These are phyloP conservation scores for Claviceps arundinis DNA, from an alignment of 2,329 filamentous ascomycete species.

Conservation along the genomic window DNA sequence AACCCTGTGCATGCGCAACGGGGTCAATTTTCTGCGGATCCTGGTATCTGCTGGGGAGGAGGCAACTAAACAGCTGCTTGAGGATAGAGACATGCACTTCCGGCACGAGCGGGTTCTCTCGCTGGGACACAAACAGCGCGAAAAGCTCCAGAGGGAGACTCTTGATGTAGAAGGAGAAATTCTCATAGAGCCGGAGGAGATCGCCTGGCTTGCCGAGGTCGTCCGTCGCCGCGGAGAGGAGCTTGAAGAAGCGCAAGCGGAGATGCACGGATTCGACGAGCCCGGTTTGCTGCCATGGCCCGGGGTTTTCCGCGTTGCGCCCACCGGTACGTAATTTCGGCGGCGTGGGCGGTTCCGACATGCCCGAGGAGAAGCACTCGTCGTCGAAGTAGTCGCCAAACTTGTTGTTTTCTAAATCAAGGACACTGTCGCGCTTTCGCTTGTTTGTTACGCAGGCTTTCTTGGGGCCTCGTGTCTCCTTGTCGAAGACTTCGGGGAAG, in stretches of 20 bases:
- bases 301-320: constrained; percentile 10
- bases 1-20: constrained; percentile 22
- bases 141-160: constrained; percentile 46
- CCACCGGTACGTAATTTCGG: constrained; percentile 20
- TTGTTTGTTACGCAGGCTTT: constrained; percentile 27
- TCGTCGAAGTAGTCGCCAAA: constrained; percentile 48
- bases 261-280: constrained; percentile 43
- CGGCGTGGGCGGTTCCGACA: constrained; percentile 32
- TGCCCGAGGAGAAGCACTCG: constrained; percentile 35
- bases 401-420: constrained; percentile 46
- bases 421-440: constrained; percentile 31
- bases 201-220: constrained; percentile 31
- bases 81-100: constrained; percentile 31
- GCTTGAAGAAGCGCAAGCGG: constrained; percentile 48
- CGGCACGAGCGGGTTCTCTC: constrained; percentile 20
- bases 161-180: constrained; percentile 42
- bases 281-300: constrained; percentile 11
- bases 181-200: constrained; percentile 43
- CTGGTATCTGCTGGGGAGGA: constrained; percentile 28
- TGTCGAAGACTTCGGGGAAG: constrained; percentile 54
- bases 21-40: constrained; percentile 27
- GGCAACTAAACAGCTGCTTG: constrained; percentile 30
- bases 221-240: constrained; percentile 34
- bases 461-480: constrained; percentile 36
- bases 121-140: constrained; percentile 33